These are phyloP conservation scores for Ceratobasidium sp. DNA, from an alignment of 1,284 basidiomycete genomes.

Conservation along the genomic window DNA sequence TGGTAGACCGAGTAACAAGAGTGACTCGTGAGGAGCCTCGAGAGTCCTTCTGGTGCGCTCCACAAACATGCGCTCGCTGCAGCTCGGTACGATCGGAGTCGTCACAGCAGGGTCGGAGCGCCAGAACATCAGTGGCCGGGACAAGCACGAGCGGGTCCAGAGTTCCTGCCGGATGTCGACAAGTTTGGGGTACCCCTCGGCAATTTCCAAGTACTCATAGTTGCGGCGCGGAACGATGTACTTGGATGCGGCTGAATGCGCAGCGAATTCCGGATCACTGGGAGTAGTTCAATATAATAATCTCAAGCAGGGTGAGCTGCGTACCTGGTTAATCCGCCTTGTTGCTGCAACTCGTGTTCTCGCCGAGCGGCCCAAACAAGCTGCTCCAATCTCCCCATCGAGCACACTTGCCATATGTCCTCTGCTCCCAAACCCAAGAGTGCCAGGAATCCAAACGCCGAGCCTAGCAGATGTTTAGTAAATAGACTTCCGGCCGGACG, in stretches of 20 bases:
- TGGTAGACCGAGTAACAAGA: conserved; percentile 87
- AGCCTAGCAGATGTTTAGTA: conserved; percentile 42
- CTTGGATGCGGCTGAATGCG: conserved; percentile 50
- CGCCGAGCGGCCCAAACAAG: conserved; percentile 57
- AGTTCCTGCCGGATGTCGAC: conserved; percentile 64
- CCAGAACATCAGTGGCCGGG: conserved; percentile 79
- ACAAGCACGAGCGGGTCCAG: conserved; percentile 81
- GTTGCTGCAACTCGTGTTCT: conserved; percentile 55
- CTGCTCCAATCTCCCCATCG: conserved; percentile 62
- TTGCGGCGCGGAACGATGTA: conserved; percentile 49
- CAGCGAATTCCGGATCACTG: conserved; percentile 68
- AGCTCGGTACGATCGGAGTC: conserved; percentile 78
- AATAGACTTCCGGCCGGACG: background rate
- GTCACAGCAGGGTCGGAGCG: conserved; percentile 84
- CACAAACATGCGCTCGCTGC: conserved; percentile 79
- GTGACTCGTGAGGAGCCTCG: conserved; percentile 72
- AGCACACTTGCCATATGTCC: conserved; percentile 48
- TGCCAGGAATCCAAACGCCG: conserved; percentile 76
- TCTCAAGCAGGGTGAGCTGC: conserved; percentile 44
- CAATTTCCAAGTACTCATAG: conserved; percentile 50
- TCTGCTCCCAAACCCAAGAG: conserved; percentile 56
- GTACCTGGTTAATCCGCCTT: conserved; percentile 59
- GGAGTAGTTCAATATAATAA: conserved; percentile 40
- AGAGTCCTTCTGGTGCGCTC: conserved; percentile 66
- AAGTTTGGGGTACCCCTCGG: conserved; percentile 62